Base-by-base conservation (phyloP, 2,329 filamentous ascomycete genomes). In the Xylaria sp. region DNA sequence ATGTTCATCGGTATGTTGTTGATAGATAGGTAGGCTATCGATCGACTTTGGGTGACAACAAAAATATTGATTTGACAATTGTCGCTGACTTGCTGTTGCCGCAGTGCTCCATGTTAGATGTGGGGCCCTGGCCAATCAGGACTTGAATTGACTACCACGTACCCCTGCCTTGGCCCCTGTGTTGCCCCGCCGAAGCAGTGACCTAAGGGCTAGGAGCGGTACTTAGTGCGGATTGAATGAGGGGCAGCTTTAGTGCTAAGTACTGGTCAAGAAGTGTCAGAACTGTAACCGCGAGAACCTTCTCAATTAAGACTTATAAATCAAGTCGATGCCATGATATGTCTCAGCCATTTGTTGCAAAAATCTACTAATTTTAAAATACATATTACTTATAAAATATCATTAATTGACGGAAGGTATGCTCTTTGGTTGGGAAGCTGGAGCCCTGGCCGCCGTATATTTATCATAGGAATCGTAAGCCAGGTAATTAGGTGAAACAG, bases 21-120 rank as follows among this genome's bases (percentile, higher is more conserved):
- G 36, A 9, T 55, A 27, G 32, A 39, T 51, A 50, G 9, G 32
- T 42, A 45, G 34, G 48, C 47, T 7, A 42, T 48, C 24, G 34
- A 60, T 14, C 11, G 34, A 51, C 48, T 34, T 55, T 61, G 57
- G 66, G 56, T 45, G 64, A 69, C 58, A 69, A 70, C 65, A 72
- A 70, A 66, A 71, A 69, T 64, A 61, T 68, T 70, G 64, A 66
- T 64, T 64, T 59, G 65, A 42, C 58, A 66, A 69, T 55, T 48
- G 47, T 56, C 21, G 53, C 54, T 56, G 51, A 39, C 59, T 48
- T 56, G 66, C 36, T 61, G 63, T 66, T 69, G 63, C 66, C 42
- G 61, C 47, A 71, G 66, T 61, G 34, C 57, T 12, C 56, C 34
- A 53, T 19, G 58, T 54, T 27, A 24, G 30, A 19, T 9, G 50